Evolutionary conservation across 306 rosid species (phyloP), one percentile per base, ranked within the genome.

Genomic region (Myrica gale): DNA sequence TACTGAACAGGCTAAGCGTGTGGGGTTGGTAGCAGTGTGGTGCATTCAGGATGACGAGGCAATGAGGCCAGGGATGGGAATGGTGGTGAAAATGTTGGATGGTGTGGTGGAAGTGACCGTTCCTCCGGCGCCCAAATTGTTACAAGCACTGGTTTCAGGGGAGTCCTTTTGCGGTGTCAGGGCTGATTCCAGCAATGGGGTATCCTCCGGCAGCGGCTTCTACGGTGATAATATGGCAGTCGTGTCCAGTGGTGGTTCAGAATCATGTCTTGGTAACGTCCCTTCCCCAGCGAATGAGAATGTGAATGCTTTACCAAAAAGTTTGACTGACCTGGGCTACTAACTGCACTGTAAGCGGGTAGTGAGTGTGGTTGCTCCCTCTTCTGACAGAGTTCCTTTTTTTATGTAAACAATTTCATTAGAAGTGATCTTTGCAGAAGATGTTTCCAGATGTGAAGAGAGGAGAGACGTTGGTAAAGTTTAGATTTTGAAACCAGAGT

Each of bases 21-120:
- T 84, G 57, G 94, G 84, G 2, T 54, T 86, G 71, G 94, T 93
- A 44, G 98, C 96, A 6, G 93, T 93, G 60, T 93, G 98, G 98
- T 93, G 98, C 88, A 90, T 93, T 79, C 98, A 93, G 77, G 98
- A 93, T 63, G 88, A 91, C 1, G 98, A 93, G 71, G 83, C 76
- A 74, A 63, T 62, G 54, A 86, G 98, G 82, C 98, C 98, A 69
- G 61, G 90, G 0, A 93, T 93, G 98, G 85, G 86, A 48, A 83
- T 74, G 88, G 96, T 90, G 70, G 92, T 93, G 87, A 90, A 87
- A 81, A 89, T 89, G 98, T 78, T 93, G 80, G 91, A 93, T 69
- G 98, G 96, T 20, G 74, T 90, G 61, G 89, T 90, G 76, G 88
- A 80, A 65, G 86, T 89, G 16, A 53, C 69, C 39, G 84, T 86